These are phyloP conservation scores for Capronia coronata DNA, from an alignment of 2,329 filamentous ascomycete genomes.

Conservation along the genomic window DNA sequence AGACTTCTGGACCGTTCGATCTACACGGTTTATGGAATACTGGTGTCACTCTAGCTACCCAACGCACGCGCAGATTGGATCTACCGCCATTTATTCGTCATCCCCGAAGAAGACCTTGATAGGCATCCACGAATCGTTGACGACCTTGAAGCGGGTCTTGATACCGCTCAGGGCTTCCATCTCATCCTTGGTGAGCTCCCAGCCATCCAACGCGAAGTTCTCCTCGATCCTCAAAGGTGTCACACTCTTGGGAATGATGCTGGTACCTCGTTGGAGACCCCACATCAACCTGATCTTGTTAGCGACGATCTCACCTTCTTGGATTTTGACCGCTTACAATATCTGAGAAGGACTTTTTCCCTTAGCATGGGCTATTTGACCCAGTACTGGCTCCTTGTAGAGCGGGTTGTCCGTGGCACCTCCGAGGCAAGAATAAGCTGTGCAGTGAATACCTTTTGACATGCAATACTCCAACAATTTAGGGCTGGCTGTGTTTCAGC, in stretches of 20 bases:
- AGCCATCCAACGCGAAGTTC: slow-evolving; percentile 71
- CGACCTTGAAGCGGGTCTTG: slow-evolving; percentile 70
- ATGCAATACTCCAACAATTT: slow-evolving; percentile 67
- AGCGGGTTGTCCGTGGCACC: slow-evolving; percentile 64
- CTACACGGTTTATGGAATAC: background rate
- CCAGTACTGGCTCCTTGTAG: slow-evolving; percentile 42
- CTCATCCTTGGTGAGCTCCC: slow-evolving; percentile 66
- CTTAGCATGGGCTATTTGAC: slow-evolving; percentile 7
- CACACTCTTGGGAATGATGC: slow-evolving; percentile 79
- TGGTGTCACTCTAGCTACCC: background rate
- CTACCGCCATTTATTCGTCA: slow-evolving; percentile 15
- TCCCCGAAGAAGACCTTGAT: slow-evolving; percentile 66
- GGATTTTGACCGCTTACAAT: slow-evolving; percentile 30
- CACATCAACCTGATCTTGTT: slow-evolving; percentile 52
- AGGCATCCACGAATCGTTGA: slow-evolving; percentile 64
- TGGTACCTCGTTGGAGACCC: slow-evolving; percentile 74
- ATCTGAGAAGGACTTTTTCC: slow-evolving; percentile 16
- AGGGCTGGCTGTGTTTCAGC: slow-evolving; percentile 35
- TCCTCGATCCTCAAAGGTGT: slow-evolving; percentile 64
- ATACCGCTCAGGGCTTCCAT: slow-evolving; percentile 60
- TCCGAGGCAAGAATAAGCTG: slow-evolving; percentile 57
- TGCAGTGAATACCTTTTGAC: slow-evolving; percentile 65
- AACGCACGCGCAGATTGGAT: background rate
- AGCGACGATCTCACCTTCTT: slow-evolving; percentile 56
- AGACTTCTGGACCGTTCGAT: background rate